Conservation (phyloP, 2,329 filamentous ascomycete genomes). For the Pseudogymnoascus sp. region DNA sequence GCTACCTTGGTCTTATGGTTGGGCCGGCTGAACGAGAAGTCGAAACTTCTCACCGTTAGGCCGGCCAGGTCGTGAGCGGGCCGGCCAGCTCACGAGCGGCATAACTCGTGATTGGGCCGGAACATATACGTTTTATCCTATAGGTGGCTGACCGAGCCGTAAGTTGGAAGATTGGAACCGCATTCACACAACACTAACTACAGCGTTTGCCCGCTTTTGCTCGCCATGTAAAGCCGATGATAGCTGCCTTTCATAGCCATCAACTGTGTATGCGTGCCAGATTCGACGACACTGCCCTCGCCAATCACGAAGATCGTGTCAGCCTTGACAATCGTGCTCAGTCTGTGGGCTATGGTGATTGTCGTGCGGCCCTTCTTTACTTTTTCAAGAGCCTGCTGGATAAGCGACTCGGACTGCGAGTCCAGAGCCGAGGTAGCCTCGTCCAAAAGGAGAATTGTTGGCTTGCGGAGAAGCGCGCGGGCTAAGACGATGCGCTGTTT, state of each 20-base stretch:
- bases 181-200: too few relatives aligned
- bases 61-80: too few relatives aligned
- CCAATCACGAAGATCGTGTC: slow-evolving; percentile 90
- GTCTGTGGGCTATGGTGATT: slow-evolving; percentile 64
- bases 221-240: slow-evolving; percentile 15
- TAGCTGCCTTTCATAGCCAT: slow-evolving; percentile 14
- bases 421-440: slow-evolving; percentile 82
- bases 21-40: too few relatives aligned
- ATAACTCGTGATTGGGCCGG: too few relatives aligned
- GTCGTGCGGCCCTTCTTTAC: not conserved
- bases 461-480: slow-evolving; percentile 62
- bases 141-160: too few relatives aligned
- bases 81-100: too few relatives aligned
- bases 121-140: too few relatives aligned
- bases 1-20: too few relatives aligned
- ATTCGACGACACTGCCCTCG: slow-evolving; percentile 71
- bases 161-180: too few relatives aligned
- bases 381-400: not conserved
- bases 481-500: slow-evolving; percentile 75
- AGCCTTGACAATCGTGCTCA: slow-evolving; percentile 92
- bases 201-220: too few relatives aligned
- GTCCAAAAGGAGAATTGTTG: slow-evolving; percentile 69
- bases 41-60: too few relatives aligned
- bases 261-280: slow-evolving; percentile 15
- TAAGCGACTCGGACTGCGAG: slow-evolving; percentile 42